Conservation (phyloP, 2,329 filamentous ascomycete genomes). For the Fusarium neocosmosporiellum region DNA sequence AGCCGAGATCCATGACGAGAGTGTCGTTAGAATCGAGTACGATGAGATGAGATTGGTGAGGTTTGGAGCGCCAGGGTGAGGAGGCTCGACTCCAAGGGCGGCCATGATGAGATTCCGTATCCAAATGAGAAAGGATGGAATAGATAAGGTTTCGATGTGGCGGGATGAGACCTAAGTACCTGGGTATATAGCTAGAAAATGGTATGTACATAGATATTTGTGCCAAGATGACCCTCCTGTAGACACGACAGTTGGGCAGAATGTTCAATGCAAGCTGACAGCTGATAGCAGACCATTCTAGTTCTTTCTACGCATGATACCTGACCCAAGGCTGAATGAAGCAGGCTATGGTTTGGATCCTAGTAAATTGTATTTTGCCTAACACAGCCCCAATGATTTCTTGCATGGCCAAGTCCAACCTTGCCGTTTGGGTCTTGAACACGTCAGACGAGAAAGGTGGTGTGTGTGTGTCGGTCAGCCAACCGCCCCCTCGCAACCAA, state of each 20-base stretch:
- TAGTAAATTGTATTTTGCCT: neutral
- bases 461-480: neutral
- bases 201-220: neutral
- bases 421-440: neutral
- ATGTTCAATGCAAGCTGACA: neutral
- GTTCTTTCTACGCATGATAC: neutral
- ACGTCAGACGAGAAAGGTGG: neutral
- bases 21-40: slow-evolving; percentile 23
- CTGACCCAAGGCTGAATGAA: neutral
- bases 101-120: neutral
- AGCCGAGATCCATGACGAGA: slow-evolving; percentile 30
- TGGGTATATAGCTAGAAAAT: neutral
- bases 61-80: neutral
- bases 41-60: slow-evolving; percentile 21
- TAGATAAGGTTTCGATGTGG: neutral
- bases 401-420: neutral
- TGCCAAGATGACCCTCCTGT: neutral
- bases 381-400: neutral
- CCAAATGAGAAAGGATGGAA: neutral
- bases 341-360: neutral
- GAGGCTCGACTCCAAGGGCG: neutral
- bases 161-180: neutral
- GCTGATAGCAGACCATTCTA: neutral
- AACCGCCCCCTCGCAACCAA: neutral
- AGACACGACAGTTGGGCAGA: neutral